These are phyloP conservation scores for Dipodascus albidus DNA, from an alignment of 805 yeast genomes.

Conservation along the genomic window DNA sequence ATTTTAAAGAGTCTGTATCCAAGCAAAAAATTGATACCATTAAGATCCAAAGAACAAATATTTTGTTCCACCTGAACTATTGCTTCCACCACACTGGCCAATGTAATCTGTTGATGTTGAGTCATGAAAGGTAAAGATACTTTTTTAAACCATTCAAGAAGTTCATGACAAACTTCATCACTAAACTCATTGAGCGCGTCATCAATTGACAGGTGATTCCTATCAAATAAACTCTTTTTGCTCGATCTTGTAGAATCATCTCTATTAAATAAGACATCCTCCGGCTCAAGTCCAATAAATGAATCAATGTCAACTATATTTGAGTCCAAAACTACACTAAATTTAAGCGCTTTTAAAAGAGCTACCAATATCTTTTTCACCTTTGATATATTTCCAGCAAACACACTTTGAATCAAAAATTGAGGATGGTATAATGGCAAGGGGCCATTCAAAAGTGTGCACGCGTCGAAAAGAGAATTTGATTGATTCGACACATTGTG, in stretches of 20 bases:
- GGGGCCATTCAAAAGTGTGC: constrained; percentile 76
- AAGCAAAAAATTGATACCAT: constrained; percentile 60
- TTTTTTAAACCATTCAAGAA: constrained; percentile 50
- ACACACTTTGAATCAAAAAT: constrained; percentile 61
- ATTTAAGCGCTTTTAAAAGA: constrained; percentile 43
- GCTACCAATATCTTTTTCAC: constrained; percentile 47
- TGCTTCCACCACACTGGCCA: constrained; percentile 58
- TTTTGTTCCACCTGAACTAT: constrained; percentile 42
- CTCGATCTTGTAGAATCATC: neutral
- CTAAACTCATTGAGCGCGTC: constrained; percentile 8
- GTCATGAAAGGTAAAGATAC: constrained; percentile 69
- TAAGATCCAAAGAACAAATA: constrained; percentile 36
- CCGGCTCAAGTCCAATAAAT: constrained; percentile 18
- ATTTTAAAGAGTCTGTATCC: constrained; percentile 59
- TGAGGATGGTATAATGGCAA: constrained; percentile 89
- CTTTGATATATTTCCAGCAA: constrained; percentile 43
- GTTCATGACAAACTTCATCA: constrained; percentile 29
- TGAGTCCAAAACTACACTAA: constrained; percentile 34
- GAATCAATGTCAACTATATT: constrained; percentile 22
- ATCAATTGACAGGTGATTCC: constrained; percentile 2
- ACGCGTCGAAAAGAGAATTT: constrained; percentile 47
- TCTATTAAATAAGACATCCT: constrained; percentile 18
- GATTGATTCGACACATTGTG: constrained; percentile 8
- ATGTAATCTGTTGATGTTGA: constrained; percentile 82
- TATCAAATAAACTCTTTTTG: constrained; percentile 1